Evolutionary conservation across 139 green algal species (phyloP), one percentile per base, ranked within the genome.

Genomic region (Ettlia oleoabundans): DNA sequence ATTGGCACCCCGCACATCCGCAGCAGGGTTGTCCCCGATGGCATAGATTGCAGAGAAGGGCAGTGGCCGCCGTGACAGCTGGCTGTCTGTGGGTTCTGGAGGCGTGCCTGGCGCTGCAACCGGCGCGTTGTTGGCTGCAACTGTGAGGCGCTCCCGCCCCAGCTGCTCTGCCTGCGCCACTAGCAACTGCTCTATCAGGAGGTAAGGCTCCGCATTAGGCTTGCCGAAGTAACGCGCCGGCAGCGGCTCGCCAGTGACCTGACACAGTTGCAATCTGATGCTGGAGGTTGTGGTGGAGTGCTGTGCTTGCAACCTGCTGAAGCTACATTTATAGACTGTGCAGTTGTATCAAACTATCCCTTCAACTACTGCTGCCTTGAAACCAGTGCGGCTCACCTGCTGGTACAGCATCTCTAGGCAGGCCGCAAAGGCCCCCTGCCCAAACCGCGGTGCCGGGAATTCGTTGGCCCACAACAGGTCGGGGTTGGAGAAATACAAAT

Each of bases 21-120:
- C 89, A 4, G 86, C 87, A 3, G 92, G 91, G 80, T 97, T 97
- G 89, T 97, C 94, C 0, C 94, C 94, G 8, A 97, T 82, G 4
- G 88, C 90, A 79, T 91, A 97, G 55, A 97, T 95, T 65, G 52
- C 73, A 30, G 77, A 33, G 52, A 90, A 89, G 33, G 88, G 62
- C 52, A 78, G 66, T 5, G 67, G 32, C 33, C 35, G 37, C 41
- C 58, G 43, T 24, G 22, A 6, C 2, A 33, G 24, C 33, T 33
- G 10, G 51, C 22, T 26, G 32, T n/a, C 28, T 61, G 43, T 75
- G 64, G 63, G 52, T 80, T 22, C 70, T 76, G 41, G 24, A 9
- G 58, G 32, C 4, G 19, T 37, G 6, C 7, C 51, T 37, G 64
- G 43, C 18, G n/a, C 32, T 15, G 74, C 55, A n/a, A n/a, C n/a